These are phyloP conservation scores for Solanum dulcamara DNA, from an alignment of 257 asterid genomes.

Conservation along the genomic window DNA sequence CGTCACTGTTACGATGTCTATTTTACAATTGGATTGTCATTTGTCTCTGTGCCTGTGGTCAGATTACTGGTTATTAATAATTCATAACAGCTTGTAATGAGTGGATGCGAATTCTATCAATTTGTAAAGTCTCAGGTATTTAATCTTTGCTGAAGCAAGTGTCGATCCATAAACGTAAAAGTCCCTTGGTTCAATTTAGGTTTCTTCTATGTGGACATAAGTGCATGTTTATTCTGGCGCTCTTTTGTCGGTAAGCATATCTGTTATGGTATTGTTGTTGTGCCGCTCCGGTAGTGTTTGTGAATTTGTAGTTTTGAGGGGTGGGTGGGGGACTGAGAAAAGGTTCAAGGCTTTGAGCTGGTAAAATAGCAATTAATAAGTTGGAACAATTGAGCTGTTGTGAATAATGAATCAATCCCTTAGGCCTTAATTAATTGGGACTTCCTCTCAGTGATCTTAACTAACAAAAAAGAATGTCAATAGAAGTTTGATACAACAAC, in stretches of 20 bases:
- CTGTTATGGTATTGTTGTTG: background rate
- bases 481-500: too few species aligned
- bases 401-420: too few species aligned
- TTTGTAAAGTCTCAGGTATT: background rate
- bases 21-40: background rate
- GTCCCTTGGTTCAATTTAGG: background rate
- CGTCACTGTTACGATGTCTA: background rate
- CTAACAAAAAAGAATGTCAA: too few species aligned
- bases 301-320: too few species aligned
- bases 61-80: background rate
- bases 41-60: background rate
- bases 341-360: too few species aligned
- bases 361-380: too few species aligned
- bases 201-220: background rate
- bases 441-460: too few species aligned
- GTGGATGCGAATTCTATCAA: background rate
- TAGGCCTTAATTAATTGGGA: too few species aligned
- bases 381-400: too few species aligned
- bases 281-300: background rate
- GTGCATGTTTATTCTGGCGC: background rate
- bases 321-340: too few species aligned
- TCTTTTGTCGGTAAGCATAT: background rate
- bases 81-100: background rate
- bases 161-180: background rate
- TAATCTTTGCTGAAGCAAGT: background rate